These are phyloP conservation scores for Murraya koenigii DNA, from an alignment of 345 rosid genomes.

Conservation along the genomic window DNA sequence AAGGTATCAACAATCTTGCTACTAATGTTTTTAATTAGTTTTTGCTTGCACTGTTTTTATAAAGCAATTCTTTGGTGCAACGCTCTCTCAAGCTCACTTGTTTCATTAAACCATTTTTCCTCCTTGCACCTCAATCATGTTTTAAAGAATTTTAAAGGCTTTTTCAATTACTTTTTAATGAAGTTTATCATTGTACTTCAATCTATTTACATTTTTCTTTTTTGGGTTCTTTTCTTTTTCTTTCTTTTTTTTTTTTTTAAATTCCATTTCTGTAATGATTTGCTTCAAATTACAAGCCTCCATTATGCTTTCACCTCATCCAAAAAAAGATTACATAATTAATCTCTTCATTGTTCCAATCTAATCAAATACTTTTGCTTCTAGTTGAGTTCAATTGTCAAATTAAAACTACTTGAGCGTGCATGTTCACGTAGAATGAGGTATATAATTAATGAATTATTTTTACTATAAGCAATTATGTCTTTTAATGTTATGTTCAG, in stretches of 20 bases:
- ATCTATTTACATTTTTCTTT: too few species aligned
- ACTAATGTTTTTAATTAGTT: not conserved
- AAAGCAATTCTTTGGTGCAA: not conserved
- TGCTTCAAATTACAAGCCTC: not conserved
- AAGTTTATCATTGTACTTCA: too few species aligned
- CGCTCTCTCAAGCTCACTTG: not conserved
- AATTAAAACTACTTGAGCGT: not conserved
- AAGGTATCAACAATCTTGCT: not conserved
- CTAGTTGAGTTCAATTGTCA: not conserved
- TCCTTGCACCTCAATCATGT: not conserved
- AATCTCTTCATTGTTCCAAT: not conserved
- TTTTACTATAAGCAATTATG: not conserved
- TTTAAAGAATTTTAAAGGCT: not conserved
- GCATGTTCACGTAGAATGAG: not conserved
- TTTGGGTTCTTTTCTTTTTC: not conserved
- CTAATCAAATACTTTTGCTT: not conserved
- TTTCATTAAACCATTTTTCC: not conserved
- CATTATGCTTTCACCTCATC: not conserved
- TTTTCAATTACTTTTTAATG: too few species aligned
- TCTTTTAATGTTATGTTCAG: too few species aligned
- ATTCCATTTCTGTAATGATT: not conserved
- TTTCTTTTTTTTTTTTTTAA: too few species aligned
- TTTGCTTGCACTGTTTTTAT: not conserved
- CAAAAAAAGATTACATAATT: not conserved
- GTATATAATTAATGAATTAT: not conserved